Percentiles rank a stretch among this genome's conserved stretches.
These are phyloP conservation scores for Dentipellis fragilis DNA, from an alignment of 768 basidiomycete genomes.

Conservation along the genomic window DNA sequence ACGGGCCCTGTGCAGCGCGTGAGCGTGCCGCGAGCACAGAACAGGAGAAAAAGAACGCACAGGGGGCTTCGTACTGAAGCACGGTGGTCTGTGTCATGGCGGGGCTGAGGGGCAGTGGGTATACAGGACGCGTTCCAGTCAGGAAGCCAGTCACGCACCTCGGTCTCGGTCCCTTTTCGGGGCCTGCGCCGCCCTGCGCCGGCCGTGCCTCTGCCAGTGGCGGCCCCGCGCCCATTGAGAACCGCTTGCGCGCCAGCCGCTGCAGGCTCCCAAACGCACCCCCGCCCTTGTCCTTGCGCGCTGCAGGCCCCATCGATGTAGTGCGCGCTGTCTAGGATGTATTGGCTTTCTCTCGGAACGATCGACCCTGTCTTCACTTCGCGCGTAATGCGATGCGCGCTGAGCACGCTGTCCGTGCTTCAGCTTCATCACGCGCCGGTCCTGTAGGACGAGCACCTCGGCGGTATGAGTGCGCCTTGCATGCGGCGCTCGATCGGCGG, in stretches of 20 bases:
- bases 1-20: conserved; percentile 57
- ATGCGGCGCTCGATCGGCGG: too few species aligned
- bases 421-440: too few species aligned
- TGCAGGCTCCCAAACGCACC: neutral
- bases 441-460: too few species aligned
- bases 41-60: conserved; percentile 34
- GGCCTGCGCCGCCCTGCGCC: neutral
- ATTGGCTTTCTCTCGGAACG: too few species aligned
- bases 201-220: neutral
- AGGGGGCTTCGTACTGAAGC: conserved; percentile 79
- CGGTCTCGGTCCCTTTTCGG: neutral
- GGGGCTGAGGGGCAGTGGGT: neutral
- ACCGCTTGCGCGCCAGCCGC: neutral
- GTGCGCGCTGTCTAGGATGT: too few species aligned
- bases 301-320: too few species aligned
- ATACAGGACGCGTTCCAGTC: neutral
- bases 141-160: neutral
- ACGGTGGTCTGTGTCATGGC: conserved; percentile 61
- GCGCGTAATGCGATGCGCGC: too few species aligned
- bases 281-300: too few species aligned
- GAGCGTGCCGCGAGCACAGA: neutral
- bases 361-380: too few species aligned
- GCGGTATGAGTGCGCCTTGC: too few species aligned
- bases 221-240: neutral
- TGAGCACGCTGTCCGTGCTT: too few species aligned